phyloP scores from a whole-genome alignment of 2,329 filamentous ascomycete species.

The Leptosphaerulina australis region DNA sequence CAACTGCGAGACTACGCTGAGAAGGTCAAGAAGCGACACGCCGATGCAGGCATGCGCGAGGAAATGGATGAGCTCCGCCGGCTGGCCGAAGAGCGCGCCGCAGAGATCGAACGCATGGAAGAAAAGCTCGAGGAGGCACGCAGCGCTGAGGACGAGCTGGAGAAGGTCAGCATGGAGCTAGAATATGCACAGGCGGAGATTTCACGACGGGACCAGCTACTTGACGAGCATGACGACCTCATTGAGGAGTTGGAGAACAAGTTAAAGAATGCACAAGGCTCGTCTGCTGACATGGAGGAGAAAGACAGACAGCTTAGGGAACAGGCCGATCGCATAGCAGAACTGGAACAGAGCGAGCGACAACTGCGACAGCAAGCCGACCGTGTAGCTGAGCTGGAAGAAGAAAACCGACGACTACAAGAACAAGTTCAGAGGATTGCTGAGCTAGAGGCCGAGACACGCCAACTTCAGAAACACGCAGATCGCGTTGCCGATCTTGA shows the following conservation, averaged over 20 bases:
- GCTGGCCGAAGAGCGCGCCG: conserved; percentile 52
- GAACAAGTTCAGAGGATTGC: conserved; percentile 39
- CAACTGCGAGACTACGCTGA: conserved; percentile 85
- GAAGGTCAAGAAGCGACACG: conserved; percentile 76
- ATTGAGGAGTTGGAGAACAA: conserved; percentile 44
- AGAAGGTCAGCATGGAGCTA: conserved; percentile 44
- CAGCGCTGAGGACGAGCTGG: conserved; percentile 42
- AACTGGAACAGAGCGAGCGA: conserved; percentile 24
- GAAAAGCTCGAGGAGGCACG: conserved; percentile 42
- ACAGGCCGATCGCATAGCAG: conserved; percentile 38
- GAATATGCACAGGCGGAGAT: conserved; percentile 45
- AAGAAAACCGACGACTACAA: conserved; percentile 39
- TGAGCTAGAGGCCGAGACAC: conserved; percentile 36
- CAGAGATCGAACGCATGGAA: conserved; percentile 44
- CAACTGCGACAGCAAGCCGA: conserved; percentile 9
- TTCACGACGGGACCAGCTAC: conserved; percentile 40
- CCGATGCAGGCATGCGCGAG: conserved; percentile 70
- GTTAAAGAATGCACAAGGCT: conserved; percentile 39
- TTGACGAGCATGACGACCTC: conserved; percentile 49
- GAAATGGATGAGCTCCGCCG: conserved; percentile 60
- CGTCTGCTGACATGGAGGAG: conserved; percentile 37
- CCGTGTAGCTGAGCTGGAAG: conserved; percentile 30
- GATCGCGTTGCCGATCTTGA: conserved; percentile 20
- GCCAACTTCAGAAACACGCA: conserved; percentile 26
- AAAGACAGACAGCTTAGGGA: conserved; percentile 39